Evolutionary conservation across 495 filamentous ascomycete genomes (phyloP).

Genomic region (Filosporella fistucella): DNA sequence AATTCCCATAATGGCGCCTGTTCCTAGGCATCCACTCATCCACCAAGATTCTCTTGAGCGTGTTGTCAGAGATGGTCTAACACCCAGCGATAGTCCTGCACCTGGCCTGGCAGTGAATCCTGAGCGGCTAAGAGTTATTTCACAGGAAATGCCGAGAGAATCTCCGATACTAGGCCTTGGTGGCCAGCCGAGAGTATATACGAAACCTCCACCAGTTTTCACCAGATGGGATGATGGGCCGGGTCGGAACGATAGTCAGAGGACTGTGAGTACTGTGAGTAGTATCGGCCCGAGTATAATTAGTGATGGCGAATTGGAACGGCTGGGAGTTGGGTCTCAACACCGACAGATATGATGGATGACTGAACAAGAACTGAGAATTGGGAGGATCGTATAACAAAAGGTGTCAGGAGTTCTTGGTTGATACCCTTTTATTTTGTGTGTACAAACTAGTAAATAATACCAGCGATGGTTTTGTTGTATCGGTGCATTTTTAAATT

Average conservation of each 20-base stretch:
- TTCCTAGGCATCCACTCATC: conserved; percentile 7
- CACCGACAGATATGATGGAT: no score
- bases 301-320: conserved; percentile 6
- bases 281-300: conserved; percentile 11
- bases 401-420: no score
- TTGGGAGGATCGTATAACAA: no score
- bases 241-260: not conserved
- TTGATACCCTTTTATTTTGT: no score
- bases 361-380: no score
- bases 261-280: conserved; percentile 4
- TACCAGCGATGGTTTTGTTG: no score
- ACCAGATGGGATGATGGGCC: not conserved
- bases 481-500: no score
- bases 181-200: not conserved
- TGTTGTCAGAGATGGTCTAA: conserved; percentile 3
- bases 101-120: not conserved
- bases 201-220: not conserved
- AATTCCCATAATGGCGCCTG: conserved; percentile 6
- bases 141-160: conserved; percentile 7
- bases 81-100: conserved; percentile 1
- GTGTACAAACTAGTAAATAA: no score
- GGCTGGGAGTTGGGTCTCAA: conserved; percentile 12
- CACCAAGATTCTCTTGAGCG: conserved; percentile 13
- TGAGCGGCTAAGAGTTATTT: conserved; percentile 2
- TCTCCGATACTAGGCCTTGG: conserved; percentile 7